Conservation (phyloP, 2,329 filamentous ascomycete genomes). For the Phialocephala subalpina region DNA sequence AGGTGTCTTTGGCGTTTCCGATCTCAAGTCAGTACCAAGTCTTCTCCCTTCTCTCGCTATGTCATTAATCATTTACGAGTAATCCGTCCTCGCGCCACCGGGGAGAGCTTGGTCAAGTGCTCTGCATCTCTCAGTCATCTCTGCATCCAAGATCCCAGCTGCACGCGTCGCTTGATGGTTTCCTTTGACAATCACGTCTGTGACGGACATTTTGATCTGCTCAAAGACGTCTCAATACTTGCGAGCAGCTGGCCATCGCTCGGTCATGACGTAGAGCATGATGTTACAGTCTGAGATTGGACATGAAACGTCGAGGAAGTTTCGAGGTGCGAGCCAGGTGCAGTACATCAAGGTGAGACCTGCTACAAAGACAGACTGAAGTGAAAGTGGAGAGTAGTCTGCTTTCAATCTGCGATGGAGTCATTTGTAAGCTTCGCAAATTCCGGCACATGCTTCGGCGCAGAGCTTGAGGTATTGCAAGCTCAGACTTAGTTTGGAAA, state of each 20-base stretch:
- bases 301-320: constrained; percentile 20
- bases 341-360: constrained; percentile 28
- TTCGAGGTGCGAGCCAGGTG: constrained; percentile 21
- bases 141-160: no score
- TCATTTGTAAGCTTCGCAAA: constrained; percentile 24
- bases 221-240: constrained; percentile 29
- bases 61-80: no score
- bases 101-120: no score
- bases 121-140: no score
- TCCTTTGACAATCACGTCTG: constrained; percentile 25
- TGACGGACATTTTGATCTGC: constrained; percentile 25
- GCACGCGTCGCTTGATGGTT: no score
- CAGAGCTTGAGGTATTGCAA: constrained; percentile 20
- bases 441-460: constrained; percentile 21
- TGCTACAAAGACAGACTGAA: constrained; percentile 26
- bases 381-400: constrained; percentile 21
- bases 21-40: no score
- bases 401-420: constrained; percentile 19
- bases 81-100: no score
- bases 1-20: no score
- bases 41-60: no score
- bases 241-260: constrained; percentile 17
- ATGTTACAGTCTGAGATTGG: constrained; percentile 27
- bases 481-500: constrained; percentile 20
- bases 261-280: constrained; percentile 28